Evolutionary conservation across 495 filamentous ascomycete species (phyloP), one percentile per base, ranked within the genome.

Genomic region (Aspergillus carlsbadensis): DNA sequence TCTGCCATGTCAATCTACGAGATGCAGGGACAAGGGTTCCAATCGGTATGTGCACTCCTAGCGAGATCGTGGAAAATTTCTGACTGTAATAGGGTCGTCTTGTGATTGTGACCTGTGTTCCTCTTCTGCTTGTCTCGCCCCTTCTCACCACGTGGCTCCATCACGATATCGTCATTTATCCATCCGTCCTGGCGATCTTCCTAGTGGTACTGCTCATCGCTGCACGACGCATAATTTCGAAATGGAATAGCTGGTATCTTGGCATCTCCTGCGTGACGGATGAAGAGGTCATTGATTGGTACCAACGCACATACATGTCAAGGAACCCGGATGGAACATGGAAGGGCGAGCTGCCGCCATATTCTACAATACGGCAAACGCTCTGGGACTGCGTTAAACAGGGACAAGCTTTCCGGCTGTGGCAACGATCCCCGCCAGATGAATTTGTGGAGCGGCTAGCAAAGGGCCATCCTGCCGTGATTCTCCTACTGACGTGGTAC

Each of bases 191-290:
- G 3, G 53, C 39, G 0, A 3, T 56, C 6, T 56, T 60, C 47
- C 24, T 60, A 11, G n/a, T 35, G 0, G 47, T 34, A 0, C 35
- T 60, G 3, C 41, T 60, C 2, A 18, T 60, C 8, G 58, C 52
- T 6, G 58, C 58, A 5, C 47, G 58, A 17, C 47, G 58, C 1
- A 41, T 60, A 18, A 56, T 60, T 20, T 7, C 52, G 1, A 41
- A 53, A n/a, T 60, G 58, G 58, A 60, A 60, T 42, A 56, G n/a
- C 22, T 60, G 58, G 58, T 60, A 60, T 41, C 52, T 60, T 1
- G 33, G 52, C 15, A 56, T 55, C 7, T 53, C 47, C 2, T 37
- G 47, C 11, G 48, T 63, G 6, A 63, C 56, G 2, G 60, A 63
- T 11, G 54, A 41, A 11, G 52, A 63, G 0, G 49, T 63, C 5